Evolutionary conservation across 208 protist species (phyloP), one percentile per base, ranked within the genome.

Genomic region (Leptomonas pyrrhocoris): DNA sequence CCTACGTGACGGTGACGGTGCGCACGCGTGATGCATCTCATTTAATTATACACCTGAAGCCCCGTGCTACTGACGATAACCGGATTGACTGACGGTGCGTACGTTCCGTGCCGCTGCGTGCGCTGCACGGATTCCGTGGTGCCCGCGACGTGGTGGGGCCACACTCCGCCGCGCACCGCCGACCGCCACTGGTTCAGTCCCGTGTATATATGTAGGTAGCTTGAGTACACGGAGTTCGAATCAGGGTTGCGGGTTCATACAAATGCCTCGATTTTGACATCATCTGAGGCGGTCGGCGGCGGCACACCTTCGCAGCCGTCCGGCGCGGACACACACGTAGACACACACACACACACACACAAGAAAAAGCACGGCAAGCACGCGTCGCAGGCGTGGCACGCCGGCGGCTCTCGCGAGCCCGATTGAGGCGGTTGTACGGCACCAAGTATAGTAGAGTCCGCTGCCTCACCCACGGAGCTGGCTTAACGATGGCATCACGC

Each of bases 231-330:
- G 79, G 79, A 80, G 68, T 54, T 80, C 68, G 58, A 84, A 84
- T 84, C 79, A 84, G 40, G 23, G 68, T 53, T 76, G 69, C 79
- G 73, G 74, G 61, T 77, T 84, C 79, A 84, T 79, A 84, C 79
- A 84, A 84, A 84, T 84, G 79, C 79, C 79, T 84, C 79, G 79
- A 73, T 76, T 77, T 58, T 58, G 30, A 40, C 53, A 58, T 58
- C 53, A 58, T 21, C 5, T 19, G 53, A 9, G 15, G 53, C 53
- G 40, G 53, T 40, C 53, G 7, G 3, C 23, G 49, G 15, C 49
- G 34, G 38, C 31, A 21, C 56, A 74, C 59, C n/a, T n/a, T n/a
- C n/a, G n/a, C n/a, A n/a, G n/a, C n/a, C n/a, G n/a, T n/a, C n/a
- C n/a, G n/a, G n/a, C n/a, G n/a, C n/a, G n/a, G n/a, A n/a, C 59